Evolutionary conservation across 305 asterid species (phyloP), one percentile per base, ranked within the genome.

Genomic region (Fraxinus floribunda): DNA sequence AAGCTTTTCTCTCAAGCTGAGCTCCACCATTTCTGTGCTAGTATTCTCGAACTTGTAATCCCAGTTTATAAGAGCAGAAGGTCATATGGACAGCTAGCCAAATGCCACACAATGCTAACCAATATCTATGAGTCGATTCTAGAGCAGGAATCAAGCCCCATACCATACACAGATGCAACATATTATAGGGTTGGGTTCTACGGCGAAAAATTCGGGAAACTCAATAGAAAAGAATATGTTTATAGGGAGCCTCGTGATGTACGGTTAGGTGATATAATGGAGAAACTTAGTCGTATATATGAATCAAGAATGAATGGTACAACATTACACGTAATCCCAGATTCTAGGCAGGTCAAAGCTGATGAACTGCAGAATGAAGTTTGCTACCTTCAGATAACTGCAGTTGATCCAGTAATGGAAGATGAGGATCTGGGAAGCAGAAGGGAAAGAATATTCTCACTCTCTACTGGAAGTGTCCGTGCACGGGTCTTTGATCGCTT

Each of bases 391-490:
- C 99, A 97, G 92, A 97, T 97, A 84, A 97, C 99, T 60, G 99
- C 99, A 22, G 99, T 93, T 68, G 99, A 97, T 88, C 95, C 99
- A 0, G 99, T 97, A 30, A 94, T 93, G 98, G 98, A 97, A 87
- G 98, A 97, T 76, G 99, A 97, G 91, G 99, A 97, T 84, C 88
- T 97, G 86, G 99, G 99, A 82, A 97, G 99, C 89, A 88, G 99
- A 82, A 89, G 97, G 84, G 98, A 97, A 91, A 90, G 98, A 83
- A 93, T 95, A 88, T 93, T 97, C 80, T 92, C 97, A 8, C 97
- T 94, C 2, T 92, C 97, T 60, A 93, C 99, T 0, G 98, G 99
- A 83, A 90, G 95, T 71, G 92, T 92, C 26, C 97, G 95, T 8
- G 99, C 98, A 18, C 94, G 98, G n/a, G 99, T 97, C 66, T 97